These are phyloP conservation scores for Bolboschoenoplectus hybrid DNA, from an alignment of 202 grass and related monocot species.

Conservation along the genomic window DNA sequence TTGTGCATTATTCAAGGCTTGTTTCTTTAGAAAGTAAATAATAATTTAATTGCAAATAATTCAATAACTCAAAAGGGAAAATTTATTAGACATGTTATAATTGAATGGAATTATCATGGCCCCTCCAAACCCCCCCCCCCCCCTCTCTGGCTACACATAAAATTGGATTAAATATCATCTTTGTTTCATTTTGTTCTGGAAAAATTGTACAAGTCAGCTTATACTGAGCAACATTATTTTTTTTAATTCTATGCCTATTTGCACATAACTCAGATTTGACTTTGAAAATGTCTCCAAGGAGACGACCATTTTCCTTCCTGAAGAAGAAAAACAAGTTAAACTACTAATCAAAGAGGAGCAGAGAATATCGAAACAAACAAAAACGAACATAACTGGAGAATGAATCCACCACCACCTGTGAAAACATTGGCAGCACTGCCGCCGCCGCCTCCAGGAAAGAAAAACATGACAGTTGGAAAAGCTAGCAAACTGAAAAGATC, in stretches of 20 bases:
- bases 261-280: slow-evolving; percentile 2
- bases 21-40: no score
- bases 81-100: no score
- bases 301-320: background rate
- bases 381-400: background rate
- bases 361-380: background rate
- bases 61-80: no score
- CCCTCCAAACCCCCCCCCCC: no score
- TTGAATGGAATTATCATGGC: no score
- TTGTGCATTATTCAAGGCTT: no score
- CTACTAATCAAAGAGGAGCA: background rate
- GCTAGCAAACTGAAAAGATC: slow-evolving; percentile 35
- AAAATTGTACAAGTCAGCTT: background rate
- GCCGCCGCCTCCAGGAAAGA: slow-evolving; percentile 28
- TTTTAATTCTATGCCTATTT: background rate
- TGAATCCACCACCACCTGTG: slow-evolving; percentile 2
- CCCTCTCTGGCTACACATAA: background rate
- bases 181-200: background rate
- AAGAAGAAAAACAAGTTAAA: background rate
- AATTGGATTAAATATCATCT: background rate
- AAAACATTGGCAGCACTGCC: background rate
- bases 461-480: background rate
- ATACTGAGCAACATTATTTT: background rate
- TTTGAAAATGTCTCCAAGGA: slow-evolving; percentile 13
- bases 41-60: no score